phyloP scores from a whole-genome alignment of 225 moss, liverwort and hornwort genomes.

The Sphagnum contortum region DNA sequence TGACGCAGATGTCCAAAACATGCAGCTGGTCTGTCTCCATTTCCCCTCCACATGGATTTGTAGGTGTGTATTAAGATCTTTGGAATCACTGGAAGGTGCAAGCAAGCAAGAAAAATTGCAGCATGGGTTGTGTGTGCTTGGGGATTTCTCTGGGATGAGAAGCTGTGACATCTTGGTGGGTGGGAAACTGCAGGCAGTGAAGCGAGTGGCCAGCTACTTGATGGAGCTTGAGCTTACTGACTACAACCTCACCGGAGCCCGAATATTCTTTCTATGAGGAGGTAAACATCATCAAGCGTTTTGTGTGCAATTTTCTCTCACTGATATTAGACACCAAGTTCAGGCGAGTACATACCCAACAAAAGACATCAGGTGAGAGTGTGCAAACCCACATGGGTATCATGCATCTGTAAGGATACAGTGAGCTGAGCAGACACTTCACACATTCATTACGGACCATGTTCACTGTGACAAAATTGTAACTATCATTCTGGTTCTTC shows the following conservation, averaged over 20 bases:
- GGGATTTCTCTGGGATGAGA: too few relatives aligned
- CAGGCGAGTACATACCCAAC: too few relatives aligned
- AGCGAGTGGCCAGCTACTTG: constrained; percentile 53
- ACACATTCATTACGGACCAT: too few relatives aligned
- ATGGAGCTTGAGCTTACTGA: constrained; percentile 85
- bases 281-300: too few relatives aligned
- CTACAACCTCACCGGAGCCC: constrained; percentile 89
- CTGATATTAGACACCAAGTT: too few relatives aligned
- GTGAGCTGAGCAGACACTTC: too few relatives aligned
- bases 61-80: not conserved
- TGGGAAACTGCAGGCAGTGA: constrained; percentile 55
- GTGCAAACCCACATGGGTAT: too few relatives aligned
- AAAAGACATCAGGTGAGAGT: too few relatives aligned
- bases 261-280: constrained; percentile 75
- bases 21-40: constrained; percentile 61
- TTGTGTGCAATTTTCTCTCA: too few relatives aligned
- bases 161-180: not conserved
- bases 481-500: too few relatives aligned
- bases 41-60: not conserved
- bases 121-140: not conserved
- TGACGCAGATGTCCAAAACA: constrained; percentile 90
- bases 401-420: too few relatives aligned
- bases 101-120: not conserved
- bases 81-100: not conserved
- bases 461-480: too few relatives aligned